These are phyloP conservation scores for Paspalum vaginatum DNA, from an alignment of 176 grass and related monocot genomes.

Conservation along the genomic window DNA sequence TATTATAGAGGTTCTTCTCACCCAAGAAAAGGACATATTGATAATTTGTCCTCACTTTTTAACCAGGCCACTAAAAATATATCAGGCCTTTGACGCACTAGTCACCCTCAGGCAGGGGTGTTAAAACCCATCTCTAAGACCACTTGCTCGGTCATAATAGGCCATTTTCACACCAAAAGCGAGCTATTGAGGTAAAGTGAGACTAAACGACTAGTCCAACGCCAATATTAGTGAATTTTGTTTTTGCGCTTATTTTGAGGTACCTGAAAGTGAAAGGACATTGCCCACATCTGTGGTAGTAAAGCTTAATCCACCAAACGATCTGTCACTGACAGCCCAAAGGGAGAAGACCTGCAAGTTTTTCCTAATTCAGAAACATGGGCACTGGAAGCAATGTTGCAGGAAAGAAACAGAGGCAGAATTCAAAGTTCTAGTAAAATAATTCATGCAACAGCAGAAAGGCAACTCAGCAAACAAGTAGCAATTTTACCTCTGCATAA, in stretches of 20 bases:
- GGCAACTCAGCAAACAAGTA: constrained; percentile 29
- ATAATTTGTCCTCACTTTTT: background rate
- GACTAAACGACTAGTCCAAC: constrained; percentile 5
- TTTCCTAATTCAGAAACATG: constrained; percentile 36
- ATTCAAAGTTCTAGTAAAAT: constrained; percentile 7
- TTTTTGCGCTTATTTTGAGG: constrained; percentile 2
- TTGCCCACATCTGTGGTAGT: constrained; percentile 79
- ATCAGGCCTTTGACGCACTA: background rate
- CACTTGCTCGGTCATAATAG: background rate
- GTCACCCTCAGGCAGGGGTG: background rate
- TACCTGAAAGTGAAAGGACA: constrained; percentile 85
- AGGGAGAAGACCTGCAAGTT: constrained; percentile 82
- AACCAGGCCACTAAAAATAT: background rate
- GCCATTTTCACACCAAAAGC: background rate
- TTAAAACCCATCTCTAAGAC: background rate
- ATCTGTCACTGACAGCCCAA: constrained; percentile 84
- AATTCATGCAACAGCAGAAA: constrained; percentile 22
- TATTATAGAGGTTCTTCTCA: background rate
- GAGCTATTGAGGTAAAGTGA: background rate
- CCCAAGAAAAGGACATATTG: background rate
- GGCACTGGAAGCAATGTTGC: background rate
- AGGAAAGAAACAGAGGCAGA: background rate
- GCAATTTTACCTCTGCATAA: constrained; percentile 76
- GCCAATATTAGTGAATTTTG: background rate
- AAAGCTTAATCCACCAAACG: constrained; percentile 90